Percentiles rank a stretch among this genome's conserved stretches.
These are phyloP conservation scores for Rhizodiscina lignyota DNA, from an alignment of 495 filamentous ascomycete genomes.

Conservation along the genomic window DNA sequence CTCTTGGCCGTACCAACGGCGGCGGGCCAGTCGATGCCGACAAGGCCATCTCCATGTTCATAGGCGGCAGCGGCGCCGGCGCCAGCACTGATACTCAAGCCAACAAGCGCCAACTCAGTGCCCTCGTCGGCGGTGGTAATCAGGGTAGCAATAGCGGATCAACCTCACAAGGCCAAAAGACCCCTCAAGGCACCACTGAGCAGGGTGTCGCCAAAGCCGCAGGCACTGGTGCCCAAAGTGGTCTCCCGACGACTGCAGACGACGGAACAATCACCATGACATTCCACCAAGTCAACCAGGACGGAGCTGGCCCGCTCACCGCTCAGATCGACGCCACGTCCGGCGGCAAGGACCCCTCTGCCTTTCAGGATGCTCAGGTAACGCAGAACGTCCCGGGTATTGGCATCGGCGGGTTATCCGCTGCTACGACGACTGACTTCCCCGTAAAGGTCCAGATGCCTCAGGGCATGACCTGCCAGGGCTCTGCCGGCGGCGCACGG, in stretches of 20 bases:
- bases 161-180: constrained; percentile 11
- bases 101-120: constrained; percentile 8
- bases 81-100: constrained; percentile 2
- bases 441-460: constrained; percentile 42
- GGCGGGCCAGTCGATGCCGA: constrained; percentile 34
- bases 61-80: constrained; percentile 8
- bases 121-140: constrained; percentile 8
- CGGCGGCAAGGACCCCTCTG: constrained; percentile 33
- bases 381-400: constrained; percentile 40
- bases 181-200: constrained; percentile 12
- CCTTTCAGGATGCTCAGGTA: constrained; percentile 37
- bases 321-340: constrained; percentile 29
- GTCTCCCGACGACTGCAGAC: constrained; percentile 35
- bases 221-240: constrained; percentile 15
- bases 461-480: constrained; percentile 42
- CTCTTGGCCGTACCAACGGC: constrained; percentile 39
- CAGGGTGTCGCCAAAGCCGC: constrained; percentile 12
- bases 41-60: constrained; percentile 21
- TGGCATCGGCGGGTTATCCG: constrained; percentile 29
- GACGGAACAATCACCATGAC: constrained; percentile 31
- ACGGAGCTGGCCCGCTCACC: constrained; percentile 22
- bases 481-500: constrained; percentile 29
- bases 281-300: constrained; percentile 27
- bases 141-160: constrained; percentile 1
- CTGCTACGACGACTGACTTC: constrained; percentile 34